A percentile compares a stretch with the other conserved stretches of the same genome.
Conservation (phyloP, 1,139 yeast species). For the Debaryomyces psychrophilus region DNA sequence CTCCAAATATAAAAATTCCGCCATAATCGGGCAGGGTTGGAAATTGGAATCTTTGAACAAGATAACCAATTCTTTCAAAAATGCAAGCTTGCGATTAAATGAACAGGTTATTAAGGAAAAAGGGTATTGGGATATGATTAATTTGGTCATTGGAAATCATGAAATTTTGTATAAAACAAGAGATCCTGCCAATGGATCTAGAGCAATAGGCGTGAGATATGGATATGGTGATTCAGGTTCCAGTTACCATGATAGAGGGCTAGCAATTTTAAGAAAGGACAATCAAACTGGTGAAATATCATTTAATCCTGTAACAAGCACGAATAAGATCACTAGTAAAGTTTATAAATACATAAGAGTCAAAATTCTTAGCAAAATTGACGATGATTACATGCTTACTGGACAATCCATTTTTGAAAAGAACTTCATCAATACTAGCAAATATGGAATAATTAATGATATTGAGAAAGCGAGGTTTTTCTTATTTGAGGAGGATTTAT, state of each 20-base stretch:
- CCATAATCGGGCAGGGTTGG: conserved; percentile 79
- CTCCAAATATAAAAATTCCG: conserved; percentile 32
- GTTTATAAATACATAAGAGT: conserved; percentile 51
- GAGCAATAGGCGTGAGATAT: conserved; percentile 74
- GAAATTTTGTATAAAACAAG: conserved; percentile 76
- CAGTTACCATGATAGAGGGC: conserved; percentile 68
- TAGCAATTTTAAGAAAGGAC: conserved; percentile 61
- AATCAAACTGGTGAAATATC: conserved; percentile 36
- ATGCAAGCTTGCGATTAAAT: conserved; percentile 54
- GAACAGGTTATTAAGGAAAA: conserved; percentile 65
- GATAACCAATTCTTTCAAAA: conserved; percentile 54
- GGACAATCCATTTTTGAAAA: conserved; percentile 47
- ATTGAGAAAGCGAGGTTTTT: conserved; percentile 67
- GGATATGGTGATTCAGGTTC: conserved; percentile 95
- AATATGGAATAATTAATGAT: conserved; percentile 49
- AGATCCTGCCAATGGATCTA: conserved; percentile 50
- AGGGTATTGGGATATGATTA: conserved; percentile 70
- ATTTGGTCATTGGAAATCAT: conserved; percentile 53
- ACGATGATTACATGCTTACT: conserved; percentile 52
- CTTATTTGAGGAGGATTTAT: conserved; percentile 84
- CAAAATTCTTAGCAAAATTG: conserved; percentile 55
- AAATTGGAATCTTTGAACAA: conserved; percentile 68
- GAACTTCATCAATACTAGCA: conserved; percentile 21
- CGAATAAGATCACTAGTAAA: conserved; percentile 30
- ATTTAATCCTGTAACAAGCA: conserved; percentile 34